These are phyloP conservation scores for Grammothele lineata DNA, from an alignment of 768 basidiomycete genomes.

Conservation along the genomic window DNA sequence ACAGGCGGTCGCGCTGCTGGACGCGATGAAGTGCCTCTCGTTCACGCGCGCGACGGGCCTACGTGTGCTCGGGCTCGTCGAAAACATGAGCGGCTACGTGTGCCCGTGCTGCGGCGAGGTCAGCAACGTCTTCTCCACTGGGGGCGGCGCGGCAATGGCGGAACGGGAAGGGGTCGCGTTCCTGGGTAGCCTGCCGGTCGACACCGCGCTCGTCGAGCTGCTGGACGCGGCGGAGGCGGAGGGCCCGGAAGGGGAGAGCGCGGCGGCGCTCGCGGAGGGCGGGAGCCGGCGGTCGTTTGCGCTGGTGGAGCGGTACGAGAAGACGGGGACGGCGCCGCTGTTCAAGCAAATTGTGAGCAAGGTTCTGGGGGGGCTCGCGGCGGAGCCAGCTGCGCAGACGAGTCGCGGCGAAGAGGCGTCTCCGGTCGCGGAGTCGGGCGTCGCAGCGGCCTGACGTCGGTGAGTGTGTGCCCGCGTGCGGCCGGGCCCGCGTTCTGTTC, in stretches of 20 bases:
- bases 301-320: constrained; percentile 57
- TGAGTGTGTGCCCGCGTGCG: no score
- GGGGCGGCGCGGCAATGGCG: constrained; percentile 90
- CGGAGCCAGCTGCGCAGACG: no score
- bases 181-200: constrained; percentile 88
- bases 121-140: constrained; percentile 91
- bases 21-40: constrained; percentile 93
- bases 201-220: constrained; percentile 83
- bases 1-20: constrained; percentile 92
- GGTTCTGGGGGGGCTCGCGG: constrained; percentile 30
- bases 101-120: constrained; percentile 97
- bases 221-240: constrained; percentile 60
- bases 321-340: constrained; percentile 65
- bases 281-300: constrained; percentile 35
- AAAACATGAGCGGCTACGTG: constrained; percentile 98
- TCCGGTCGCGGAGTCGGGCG: no score
- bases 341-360: constrained; percentile 57
- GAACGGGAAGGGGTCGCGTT: constrained; percentile 67
- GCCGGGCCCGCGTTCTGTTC: no score
- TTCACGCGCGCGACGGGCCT: constrained; percentile 87
- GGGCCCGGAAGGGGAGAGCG: constrained; percentile 32
- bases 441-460: no score
- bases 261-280: constrained; percentile 28
- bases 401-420: no score
- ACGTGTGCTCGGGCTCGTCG: constrained; percentile 87